phyloP scores from a whole-genome alignment of 306 rosid species.

The Lagenaria siceraria region DNA sequence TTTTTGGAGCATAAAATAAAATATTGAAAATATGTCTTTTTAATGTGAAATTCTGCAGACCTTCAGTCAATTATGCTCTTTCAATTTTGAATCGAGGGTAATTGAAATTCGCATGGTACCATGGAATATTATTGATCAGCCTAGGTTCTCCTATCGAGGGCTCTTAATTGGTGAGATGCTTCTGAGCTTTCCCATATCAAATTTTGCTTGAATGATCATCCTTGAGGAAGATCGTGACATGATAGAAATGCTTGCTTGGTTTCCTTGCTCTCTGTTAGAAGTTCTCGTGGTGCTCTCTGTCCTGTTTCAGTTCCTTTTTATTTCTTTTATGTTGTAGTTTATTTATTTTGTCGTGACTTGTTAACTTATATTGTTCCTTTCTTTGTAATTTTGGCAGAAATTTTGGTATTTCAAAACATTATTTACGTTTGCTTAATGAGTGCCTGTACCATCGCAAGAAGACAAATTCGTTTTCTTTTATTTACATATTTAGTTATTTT shows the following conservation, averaged over 20 bases:
- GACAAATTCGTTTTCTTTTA: background rate
- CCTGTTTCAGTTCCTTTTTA: background rate
- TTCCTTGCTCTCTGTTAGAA: background rate
- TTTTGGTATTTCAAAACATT: background rate
- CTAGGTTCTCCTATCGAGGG: slow-evolving; percentile 36
- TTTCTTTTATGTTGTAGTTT: background rate
- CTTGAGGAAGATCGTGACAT: background rate
- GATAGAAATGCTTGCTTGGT: background rate
- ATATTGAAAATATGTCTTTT: background rate
- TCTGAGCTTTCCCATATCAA: background rate
- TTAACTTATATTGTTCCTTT: background rate
- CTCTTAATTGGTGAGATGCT: slow-evolving; percentile 29
- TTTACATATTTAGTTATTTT: background rate
- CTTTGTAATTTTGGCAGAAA: background rate
- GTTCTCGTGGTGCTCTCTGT: background rate
- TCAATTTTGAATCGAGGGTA: slow-evolving; percentile 13
- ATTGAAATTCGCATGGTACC: slow-evolving; percentile 23
- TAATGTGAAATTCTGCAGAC: slow-evolving; percentile 18
- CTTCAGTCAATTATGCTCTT: slow-evolving; percentile 29
- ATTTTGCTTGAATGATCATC: background rate
- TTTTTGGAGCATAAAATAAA: background rate
- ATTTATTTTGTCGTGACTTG: background rate
- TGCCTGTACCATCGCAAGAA: background rate
- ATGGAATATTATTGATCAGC: slow-evolving; percentile 27
- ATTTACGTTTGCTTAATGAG: background rate